Evolutionary conservation across 768 basidiomycete genomes (phyloP).

Genomic region (Boletus reticuloceps): DNA sequence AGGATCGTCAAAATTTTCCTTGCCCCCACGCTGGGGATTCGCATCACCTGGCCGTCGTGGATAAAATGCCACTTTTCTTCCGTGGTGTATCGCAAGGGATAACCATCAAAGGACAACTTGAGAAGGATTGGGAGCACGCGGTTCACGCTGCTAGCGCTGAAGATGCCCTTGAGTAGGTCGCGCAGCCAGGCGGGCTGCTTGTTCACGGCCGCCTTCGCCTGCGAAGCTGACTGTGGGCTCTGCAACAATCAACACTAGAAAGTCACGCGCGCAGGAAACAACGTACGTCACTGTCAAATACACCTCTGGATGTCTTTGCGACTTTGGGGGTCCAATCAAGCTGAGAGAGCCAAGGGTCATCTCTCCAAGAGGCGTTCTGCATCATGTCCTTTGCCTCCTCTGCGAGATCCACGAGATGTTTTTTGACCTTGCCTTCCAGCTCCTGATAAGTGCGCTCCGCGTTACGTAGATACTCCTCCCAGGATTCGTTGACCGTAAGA

Average conservation of each 20-base stretch:
- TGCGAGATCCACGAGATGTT: conserved; percentile 66
- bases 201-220: not conserved
- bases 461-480: conserved; percentile 77
- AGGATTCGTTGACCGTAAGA: conserved; percentile 84
- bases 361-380: conserved; percentile 54
- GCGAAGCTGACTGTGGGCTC: not conserved
- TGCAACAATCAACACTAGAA: conserved; percentile 1
- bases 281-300: conserved; percentile 33
- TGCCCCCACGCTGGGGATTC: conserved; percentile 43
- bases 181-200: conserved; percentile 57
- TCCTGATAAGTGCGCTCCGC: conserved; percentile 77
- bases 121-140: conserved; percentile 69
- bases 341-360: conserved; percentile 83
- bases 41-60: conserved; percentile 30
- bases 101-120: conserved; percentile 54
- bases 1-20: conserved; percentile 46
- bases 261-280: not conserved
- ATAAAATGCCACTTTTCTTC: conserved; percentile 69
- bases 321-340: conserved; percentile 94
- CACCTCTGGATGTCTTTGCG: conserved; percentile 65
- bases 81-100: conserved; percentile 54
- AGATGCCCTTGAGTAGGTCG: conserved; percentile 42
- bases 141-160: conserved; percentile 36
- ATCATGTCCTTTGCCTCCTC: conserved; percentile 50
- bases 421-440: conserved; percentile 61